Percentiles rank a stretch among this genome's conserved stretches.
Conservation (phyloP, 495 filamentous ascomycete genomes). For the Bathelium albidoporum region DNA sequence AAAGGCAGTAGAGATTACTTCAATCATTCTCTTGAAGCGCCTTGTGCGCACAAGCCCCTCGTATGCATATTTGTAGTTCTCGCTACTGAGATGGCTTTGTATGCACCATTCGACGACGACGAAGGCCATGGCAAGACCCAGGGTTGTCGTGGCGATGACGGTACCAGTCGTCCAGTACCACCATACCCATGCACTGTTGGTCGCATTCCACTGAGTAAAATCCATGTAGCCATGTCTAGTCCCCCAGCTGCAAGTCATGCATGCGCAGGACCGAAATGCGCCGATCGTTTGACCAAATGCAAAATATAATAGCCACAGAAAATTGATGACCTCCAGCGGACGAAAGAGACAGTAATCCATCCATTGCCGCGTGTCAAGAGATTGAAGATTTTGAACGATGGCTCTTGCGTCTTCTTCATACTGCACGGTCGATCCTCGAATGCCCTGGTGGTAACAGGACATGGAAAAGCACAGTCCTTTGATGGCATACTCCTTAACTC, state of each 20-base stretch:
- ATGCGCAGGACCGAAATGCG: slow-evolving; percentile 26
- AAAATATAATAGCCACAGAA: slow-evolving; percentile 28
- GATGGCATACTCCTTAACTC: not conserved
- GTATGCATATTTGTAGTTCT: not conserved
- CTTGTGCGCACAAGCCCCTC: not conserved
- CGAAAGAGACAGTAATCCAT: slow-evolving; percentile 21
- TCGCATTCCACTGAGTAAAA: slow-evolving; percentile 17
- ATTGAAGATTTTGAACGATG: not conserved
- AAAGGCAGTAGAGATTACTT: not conserved
- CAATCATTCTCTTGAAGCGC: not conserved
- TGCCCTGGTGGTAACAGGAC: not conserved
- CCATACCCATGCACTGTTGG: slow-evolving; percentile 12
- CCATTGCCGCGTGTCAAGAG: slow-evolving; percentile 12
- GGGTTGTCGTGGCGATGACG: slow-evolving; percentile 21
- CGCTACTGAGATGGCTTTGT: slow-evolving; percentile 26
- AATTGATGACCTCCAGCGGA: slow-evolving; percentile 20
- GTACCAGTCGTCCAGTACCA: slow-evolving; percentile 30
- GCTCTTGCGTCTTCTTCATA: not conserved
- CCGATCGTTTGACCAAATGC: slow-evolving; percentile 30
- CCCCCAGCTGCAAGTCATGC: slow-evolving; percentile 22
- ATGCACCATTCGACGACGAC: slow-evolving; percentile 29
- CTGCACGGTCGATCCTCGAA: not conserved
- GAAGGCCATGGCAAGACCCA: slow-evolving; percentile 29
- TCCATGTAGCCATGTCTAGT: slow-evolving; percentile 26
- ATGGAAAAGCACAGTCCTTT: not conserved